Evolutionary conservation across 2,329 filamentous ascomycete genomes (phyloP).

Genomic region (Pseudogymnoascus sp.): DNA sequence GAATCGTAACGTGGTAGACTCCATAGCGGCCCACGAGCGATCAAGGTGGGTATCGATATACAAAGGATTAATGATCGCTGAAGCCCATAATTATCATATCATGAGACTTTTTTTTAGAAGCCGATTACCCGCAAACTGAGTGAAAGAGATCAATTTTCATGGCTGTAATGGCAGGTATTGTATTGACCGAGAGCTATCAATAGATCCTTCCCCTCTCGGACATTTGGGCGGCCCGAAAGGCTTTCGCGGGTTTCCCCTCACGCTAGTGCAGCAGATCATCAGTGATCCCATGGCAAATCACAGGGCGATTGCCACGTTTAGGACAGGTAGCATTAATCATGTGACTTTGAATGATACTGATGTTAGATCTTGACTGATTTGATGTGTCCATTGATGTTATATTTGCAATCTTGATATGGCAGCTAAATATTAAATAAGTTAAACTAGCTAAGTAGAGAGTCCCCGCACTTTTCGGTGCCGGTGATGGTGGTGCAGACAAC

Average conservation of each 20-base stretch:
- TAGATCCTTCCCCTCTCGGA: neutral
- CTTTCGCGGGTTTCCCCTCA: neutral
- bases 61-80: neutral
- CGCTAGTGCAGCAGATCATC: neutral
- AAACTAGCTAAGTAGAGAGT: neutral
- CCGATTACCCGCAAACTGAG: neutral
- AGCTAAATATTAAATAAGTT: neutral
- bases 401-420: neutral
- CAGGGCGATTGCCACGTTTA: neutral
- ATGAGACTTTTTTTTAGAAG: neutral
- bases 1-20: neutral
- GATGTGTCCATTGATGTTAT: neutral
- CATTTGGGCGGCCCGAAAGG: neutral
- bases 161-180: neutral
- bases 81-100: neutral
- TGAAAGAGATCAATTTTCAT: neutral
- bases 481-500: neutral
- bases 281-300: neutral
- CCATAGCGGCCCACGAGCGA: neutral
- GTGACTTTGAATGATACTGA: neutral
- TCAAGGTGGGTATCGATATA: neutral
- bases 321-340: neutral
- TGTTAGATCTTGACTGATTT: neutral
- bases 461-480: neutral
- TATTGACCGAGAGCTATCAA: neutral